Evolutionary conservation across 2,329 filamentous ascomycete species (phyloP).

Genomic region (Aspergillus sp.): DNA sequence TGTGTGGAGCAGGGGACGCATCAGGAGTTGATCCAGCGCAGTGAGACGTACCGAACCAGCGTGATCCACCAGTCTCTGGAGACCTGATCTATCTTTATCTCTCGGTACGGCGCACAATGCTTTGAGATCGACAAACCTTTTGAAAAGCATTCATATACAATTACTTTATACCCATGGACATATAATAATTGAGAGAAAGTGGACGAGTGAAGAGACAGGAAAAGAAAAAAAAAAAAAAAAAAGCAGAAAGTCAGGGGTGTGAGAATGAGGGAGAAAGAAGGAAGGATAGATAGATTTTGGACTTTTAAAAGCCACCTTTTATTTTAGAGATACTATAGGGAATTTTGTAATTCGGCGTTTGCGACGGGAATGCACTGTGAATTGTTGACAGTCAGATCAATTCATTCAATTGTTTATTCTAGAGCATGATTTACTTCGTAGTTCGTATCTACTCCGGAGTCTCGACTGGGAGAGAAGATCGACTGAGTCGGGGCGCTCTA

Average conservation of each 20-base stretch:
- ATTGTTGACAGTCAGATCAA: no score
- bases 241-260: no score
- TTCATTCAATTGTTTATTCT: no score
- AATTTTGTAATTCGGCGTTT: neutral
- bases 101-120: neutral
- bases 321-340: neutral
- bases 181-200: neutral
- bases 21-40: conserved; percentile 48
- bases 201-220: neutral
- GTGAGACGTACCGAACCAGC: conserved; percentile 52
- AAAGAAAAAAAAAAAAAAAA: neutral
- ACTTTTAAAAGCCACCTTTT: neutral
- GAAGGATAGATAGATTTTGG: neutral
- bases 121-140: neutral
- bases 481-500: neutral
- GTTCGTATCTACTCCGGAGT: no score
- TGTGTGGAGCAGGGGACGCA: conserved; percentile 52
- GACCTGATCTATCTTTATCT: conserved; percentile 14
- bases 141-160: no score
- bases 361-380: no score
- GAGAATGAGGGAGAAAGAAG: no score
- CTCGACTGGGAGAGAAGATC: no score
- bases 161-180: neutral
- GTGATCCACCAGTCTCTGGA: conserved; percentile 50
- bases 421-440: no score